Base-by-base conservation (phyloP, 768 basidiomycete species). In the Candolleomyces efflorescens region DNA sequence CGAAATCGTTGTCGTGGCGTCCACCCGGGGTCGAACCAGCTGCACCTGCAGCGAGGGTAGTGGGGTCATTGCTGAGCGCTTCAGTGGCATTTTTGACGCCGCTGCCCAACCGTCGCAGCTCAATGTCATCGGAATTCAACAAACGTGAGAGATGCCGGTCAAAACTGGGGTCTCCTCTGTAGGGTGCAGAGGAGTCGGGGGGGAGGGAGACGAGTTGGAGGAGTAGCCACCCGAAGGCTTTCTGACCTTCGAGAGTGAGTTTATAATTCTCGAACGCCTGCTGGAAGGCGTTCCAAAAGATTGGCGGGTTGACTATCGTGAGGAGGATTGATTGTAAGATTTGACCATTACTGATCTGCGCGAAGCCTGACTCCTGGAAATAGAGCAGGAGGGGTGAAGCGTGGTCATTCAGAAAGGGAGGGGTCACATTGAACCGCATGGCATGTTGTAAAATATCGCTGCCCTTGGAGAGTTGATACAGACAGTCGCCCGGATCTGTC, bases 1-100 rank as follows among this genome's bases (percentile, higher is more conserved):
- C 68, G 48, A 82, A 82, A 65, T 89, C 87, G 53, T 89, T 89
- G 62, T 87, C 85, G 56, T 89, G 87, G 3, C 87, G 75, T 3
- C 86, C 87, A 0, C 87, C 87, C 1, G 87, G 82, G 9, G 70
- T 68, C 18, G 65, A 60, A 1, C 69, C 73, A 18, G 20, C 45
- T 3, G 18, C 17, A 17, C 20, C 37, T 10, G 26, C 10, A 17
- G 53, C 18, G 12, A 51, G 13, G 17, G 44, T 22, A 5, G 32
- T 22, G 7, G 12, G 5, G 4, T 24, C 53, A 5, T 32, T 12
- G 13, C 24, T 59, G 43, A 27, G 54, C 7, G 54, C 32, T 18
- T 59, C 55, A 5, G 69, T 62, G 10, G 64, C 55, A 37, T 78
- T 68, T 58, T 78, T 73, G 60, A 82, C 74, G 50, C 75, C 71